Percentiles rank a stretch among this genome's conserved stretches.
Evolutionary conservation across 179 eudicot genomes (phyloP).

Genomic region (Corrigiola litoralis): DNA sequence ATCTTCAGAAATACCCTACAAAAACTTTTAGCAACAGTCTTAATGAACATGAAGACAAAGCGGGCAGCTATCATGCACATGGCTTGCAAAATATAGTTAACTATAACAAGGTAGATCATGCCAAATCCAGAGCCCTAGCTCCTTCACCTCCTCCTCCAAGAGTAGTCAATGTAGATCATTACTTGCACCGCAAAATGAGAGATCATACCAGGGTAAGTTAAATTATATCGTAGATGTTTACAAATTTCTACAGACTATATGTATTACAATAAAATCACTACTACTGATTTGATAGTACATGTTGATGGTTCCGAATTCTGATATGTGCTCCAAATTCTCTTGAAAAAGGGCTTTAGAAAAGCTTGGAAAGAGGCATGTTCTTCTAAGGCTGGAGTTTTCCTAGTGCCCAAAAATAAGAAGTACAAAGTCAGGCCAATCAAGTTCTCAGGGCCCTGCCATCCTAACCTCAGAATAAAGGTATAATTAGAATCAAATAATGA

Average conservation of each 20-base stretch:
- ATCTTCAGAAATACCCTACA: background rate
- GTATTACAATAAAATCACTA: too few species aligned
- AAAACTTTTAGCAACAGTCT: background rate
- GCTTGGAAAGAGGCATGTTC: constrained; percentile 77
- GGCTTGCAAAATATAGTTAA: background rate
- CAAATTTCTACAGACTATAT: background rate
- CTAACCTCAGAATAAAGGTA: constrained; percentile 43
- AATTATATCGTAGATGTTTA: background rate
- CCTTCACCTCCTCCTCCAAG: constrained; percentile 18
- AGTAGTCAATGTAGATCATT: constrained; percentile 23
- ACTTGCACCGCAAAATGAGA: constrained; percentile 2
- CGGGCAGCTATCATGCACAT: background rate
- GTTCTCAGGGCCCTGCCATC: constrained; percentile 59
- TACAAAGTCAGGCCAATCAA: constrained; percentile 53
- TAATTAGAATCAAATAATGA: background rate
- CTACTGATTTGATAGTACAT: background rate
- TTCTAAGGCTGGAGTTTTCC: constrained; percentile 29
- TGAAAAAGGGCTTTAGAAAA: constrained; percentile 51
- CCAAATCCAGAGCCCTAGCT: constrained; percentile 4
- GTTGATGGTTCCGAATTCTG: background rate
- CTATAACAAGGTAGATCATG: background rate
- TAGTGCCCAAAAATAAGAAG: constrained; percentile 50
- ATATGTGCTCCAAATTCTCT: background rate
- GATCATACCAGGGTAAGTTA: constrained; percentile 29
- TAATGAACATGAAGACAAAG: background rate